These are phyloP conservation scores for Hypoxylon sp. DNA, from an alignment of 2,329 filamentous ascomycete species.

Conservation along the genomic window DNA sequence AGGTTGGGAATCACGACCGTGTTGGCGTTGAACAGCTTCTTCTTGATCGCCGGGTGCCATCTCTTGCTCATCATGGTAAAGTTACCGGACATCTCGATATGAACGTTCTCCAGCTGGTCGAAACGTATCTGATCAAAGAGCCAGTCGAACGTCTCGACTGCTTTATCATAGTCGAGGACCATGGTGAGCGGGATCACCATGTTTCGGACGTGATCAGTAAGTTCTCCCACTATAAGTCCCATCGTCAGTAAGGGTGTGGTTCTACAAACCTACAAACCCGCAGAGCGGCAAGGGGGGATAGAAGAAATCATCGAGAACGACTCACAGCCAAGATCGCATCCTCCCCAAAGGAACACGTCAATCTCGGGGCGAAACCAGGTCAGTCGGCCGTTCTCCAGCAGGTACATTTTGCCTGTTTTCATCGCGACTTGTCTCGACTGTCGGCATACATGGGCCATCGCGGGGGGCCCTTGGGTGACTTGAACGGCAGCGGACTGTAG, in stretches of 20 bases:
- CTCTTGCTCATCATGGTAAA: neutral
- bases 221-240: slow-evolving; percentile 18
- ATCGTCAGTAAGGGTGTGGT: slow-evolving; percentile 10
- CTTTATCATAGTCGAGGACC: neutral
- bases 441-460: slow-evolving; percentile 7
- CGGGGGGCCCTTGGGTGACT: slow-evolving; percentile 9
- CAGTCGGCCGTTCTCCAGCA: slow-evolving; percentile 4
- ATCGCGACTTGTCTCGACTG: slow-evolving; percentile 5
- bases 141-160: slow-evolving; percentile 12
- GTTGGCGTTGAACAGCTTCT: slow-evolving; percentile 5
- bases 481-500: neutral
- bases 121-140: slow-evolving; percentile 1
- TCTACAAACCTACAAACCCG: neutral
- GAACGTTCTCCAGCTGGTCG: slow-evolving; percentile 8
- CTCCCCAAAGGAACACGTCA: slow-evolving; percentile 22
- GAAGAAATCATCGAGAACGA: neutral
- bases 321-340: slow-evolving; percentile 11
- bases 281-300: neutral
- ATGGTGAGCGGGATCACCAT: slow-evolving; percentile 1
- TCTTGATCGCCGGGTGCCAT: neutral
- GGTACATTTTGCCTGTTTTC: neutral
- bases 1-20: slow-evolving; percentile 15
- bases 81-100: slow-evolving; percentile 2
- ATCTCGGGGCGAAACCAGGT: slow-evolving; percentile 21
- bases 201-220: slow-evolving; percentile 12